Conservation (phyloP, 495 filamentous ascomycete species). For the Penicillium egyptiacum region DNA sequence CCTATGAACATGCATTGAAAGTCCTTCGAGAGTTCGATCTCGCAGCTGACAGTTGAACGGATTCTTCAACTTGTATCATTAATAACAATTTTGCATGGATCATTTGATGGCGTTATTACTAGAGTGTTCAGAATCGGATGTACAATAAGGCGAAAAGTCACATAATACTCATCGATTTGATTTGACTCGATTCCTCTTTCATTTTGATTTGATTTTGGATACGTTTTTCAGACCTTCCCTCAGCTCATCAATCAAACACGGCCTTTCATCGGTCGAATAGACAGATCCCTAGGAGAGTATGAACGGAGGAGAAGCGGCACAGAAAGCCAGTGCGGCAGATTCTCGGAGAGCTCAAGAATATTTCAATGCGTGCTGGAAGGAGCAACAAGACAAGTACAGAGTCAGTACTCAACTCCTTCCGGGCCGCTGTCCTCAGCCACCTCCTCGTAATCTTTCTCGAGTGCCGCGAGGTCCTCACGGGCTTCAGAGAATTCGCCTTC, state of each 20-base stretch:
- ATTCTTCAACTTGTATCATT: constrained; percentile 2
- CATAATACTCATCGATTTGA: not conserved
- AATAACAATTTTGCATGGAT: constrained; percentile 6
- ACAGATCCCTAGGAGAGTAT: not conserved
- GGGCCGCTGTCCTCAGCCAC: constrained; percentile 73
- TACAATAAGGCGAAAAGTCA: not conserved
- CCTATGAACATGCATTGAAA: constrained; percentile 75
- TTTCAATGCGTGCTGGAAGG: constrained; percentile 15
- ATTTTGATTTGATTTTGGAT: not conserved
- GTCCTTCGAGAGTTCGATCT: constrained; percentile 53
- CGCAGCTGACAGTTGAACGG: constrained; percentile 15
- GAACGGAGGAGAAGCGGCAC: not conserved
- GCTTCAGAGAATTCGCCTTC: constrained; percentile 92
- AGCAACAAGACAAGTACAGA: not conserved
- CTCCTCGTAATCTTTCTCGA: constrained; percentile 93
- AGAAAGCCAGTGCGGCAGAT: constrained; percentile 17
- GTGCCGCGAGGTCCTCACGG: constrained; percentile 82
- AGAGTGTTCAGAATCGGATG: not conserved
- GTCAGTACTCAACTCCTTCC: constrained; percentile 68
- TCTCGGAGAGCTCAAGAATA: constrained; percentile 28
- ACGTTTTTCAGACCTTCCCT: not conserved
- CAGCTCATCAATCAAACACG: not conserved
- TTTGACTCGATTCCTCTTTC: not conserved
- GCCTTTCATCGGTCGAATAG: not conserved
- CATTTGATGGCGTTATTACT: constrained; percentile 14